Evolutionary conservation across 495 filamentous ascomycete genomes (phyloP), one percentile per base, ranked within the genome.

Genomic region (Penicillium tannophilum): DNA sequence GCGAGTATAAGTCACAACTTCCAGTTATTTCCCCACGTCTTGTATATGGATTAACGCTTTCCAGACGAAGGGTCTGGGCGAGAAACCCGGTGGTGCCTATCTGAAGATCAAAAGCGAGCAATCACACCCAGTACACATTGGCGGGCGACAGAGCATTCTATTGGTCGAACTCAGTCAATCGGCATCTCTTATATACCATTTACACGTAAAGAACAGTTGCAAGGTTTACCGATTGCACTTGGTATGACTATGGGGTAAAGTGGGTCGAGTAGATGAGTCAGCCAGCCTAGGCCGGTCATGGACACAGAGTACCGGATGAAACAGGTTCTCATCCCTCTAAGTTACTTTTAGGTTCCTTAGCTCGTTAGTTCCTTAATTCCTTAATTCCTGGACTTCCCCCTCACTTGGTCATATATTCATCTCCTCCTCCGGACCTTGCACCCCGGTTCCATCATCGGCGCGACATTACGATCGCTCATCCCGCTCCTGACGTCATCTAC

Each of bases 401-500:
- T n/a, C 39, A n/a, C 39, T 41, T 41, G 2, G 14, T n/a, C 28
- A 28, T 28, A 28, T 28, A 28, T 41, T 41, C 14, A 41, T 41
- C 39, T 17, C 16, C 6, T 17, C 14, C 39, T 17, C 33, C 33
- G 6, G 33, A 36, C 2, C 39, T 41, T 17, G 2, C 28, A 28
- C n/a, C 14, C n/a, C 14, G 2, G 5, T 41, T 41, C 14, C 7
- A 17, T 5, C 39, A 16, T 41, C 14, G 9, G 33, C 33, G 16
- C 39, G 14, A 3, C 14, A 23, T 36, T 41, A 7, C 31, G 14
- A 36, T 24, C 51, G 42, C 42, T 24, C 23, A 35, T 60, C 45
- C 44, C 30, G n/a, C 54, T 50, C 61, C 49, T 69, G 67, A 70
- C 67, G 67, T 70, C 67, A 70, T 65, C 43, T 45, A 41, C 57